phyloP scores from a whole-genome alignment of 2,329 filamentous ascomycete genomes.

The Neofusicoccum parvum region DNA sequence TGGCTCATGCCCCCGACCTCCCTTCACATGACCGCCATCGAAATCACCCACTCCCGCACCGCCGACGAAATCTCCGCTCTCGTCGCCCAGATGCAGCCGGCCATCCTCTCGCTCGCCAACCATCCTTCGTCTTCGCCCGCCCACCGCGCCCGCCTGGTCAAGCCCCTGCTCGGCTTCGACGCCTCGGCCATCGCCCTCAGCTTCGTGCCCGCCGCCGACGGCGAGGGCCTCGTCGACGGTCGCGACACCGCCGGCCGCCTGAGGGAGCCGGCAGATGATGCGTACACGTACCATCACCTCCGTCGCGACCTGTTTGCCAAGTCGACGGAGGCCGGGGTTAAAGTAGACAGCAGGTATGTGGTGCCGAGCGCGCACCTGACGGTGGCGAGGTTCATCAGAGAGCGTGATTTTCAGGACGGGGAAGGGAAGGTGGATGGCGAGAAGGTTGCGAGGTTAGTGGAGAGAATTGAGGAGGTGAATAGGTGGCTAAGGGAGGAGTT shows the following conservation, averaged over 20 bases:
- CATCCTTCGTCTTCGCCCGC: conserved; percentile 67
- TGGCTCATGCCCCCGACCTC: conserved; percentile 83
- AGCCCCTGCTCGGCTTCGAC: conserved; percentile 82
- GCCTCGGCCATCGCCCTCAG: conserved; percentile 82
- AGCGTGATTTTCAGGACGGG: conserved; percentile 54
- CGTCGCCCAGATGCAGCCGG: conserved; percentile 58
- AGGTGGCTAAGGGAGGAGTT: conserved; percentile 69
- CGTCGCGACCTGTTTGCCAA: conserved; percentile 72
- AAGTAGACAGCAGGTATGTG: conserved; percentile 77
- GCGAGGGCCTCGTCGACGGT: conserved; percentile 21
- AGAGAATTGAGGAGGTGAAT: conserved; percentile 76
- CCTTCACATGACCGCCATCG: conserved; percentile 84
- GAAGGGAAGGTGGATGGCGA: conserved; percentile 45
- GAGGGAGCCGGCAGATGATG: conserved; percentile 55
- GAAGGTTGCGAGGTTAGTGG: conserved; percentile 66
- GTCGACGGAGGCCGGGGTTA: conserved; percentile 56
- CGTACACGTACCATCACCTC: conserved; percentile 88
- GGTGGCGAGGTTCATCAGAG: conserved; percentile 75
- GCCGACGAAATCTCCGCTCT: conserved; percentile 67
- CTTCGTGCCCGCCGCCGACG: conserved; percentile 75
- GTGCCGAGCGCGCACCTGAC: conserved; percentile 91
- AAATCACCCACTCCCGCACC: conserved; percentile 80
- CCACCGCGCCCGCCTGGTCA: conserved; percentile 75
- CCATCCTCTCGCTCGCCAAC: conserved; percentile 63
- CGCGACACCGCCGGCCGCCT: background rate